Evolutionary conservation across 768 basidiomycete species (phyloP).

Genomic region (Baorangia bicolor): DNA sequence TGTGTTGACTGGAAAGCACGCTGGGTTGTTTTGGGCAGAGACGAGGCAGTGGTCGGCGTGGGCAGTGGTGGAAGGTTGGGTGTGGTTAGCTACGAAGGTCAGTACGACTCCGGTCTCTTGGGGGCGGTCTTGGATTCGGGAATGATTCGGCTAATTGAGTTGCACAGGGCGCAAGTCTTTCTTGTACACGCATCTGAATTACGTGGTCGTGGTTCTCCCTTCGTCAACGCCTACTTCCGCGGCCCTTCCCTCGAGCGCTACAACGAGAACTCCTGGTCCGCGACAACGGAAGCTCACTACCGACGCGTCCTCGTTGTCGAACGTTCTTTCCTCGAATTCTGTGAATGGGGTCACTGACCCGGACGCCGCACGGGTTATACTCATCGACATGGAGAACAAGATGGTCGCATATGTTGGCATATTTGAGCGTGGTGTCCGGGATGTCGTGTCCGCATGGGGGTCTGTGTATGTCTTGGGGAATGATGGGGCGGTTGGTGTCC

Average conservation of each 20-base stretch:
- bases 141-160: background rate
- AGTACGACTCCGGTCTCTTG: background rate
- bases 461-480: conserved; percentile 76
- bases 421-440: conserved; percentile 80
- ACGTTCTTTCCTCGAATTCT: conserved; percentile 27
- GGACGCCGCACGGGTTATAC: conserved; percentile 76
- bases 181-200: conserved; percentile 76
- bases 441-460: conserved; percentile 80
- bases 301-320: conserved; percentile 8
- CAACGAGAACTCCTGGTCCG: conserved; percentile 48
- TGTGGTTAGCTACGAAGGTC: conserved; percentile 92
- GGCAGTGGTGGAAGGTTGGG: conserved; percentile 78
- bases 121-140: background rate
- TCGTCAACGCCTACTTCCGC: conserved; percentile 64
- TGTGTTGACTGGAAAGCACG: conserved; percentile 70
- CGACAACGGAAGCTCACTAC: conserved; percentile 27
- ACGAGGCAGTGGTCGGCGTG: conserved; percentile 90
- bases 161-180: conserved; percentile 53
- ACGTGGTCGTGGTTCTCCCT: conserved; percentile 88
- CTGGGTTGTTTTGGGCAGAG: conserved; percentile 81
- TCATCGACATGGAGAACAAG: conserved; percentile 93
- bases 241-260: conserved; percentile 47
- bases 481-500: conserved; percentile 63
- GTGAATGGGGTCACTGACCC: conserved; percentile 41
- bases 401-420: conserved; percentile 81